Evolutionary conservation across 116 monocot genomes (phyloP).

Genomic region (Iris pallida): DNA sequence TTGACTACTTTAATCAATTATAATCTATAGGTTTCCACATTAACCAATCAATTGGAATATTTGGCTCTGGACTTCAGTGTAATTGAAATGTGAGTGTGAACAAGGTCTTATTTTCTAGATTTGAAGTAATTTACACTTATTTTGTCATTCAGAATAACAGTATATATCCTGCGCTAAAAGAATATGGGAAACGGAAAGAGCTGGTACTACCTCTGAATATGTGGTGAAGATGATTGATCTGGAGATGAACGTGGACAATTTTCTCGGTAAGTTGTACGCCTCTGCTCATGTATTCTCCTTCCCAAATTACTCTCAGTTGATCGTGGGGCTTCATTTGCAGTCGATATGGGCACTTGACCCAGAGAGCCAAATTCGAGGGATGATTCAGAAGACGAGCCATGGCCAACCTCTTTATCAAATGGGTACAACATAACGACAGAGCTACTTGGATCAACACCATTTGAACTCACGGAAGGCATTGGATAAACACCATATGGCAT

Average conservation of each 20-base stretch:
- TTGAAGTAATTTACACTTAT: slow-evolving; percentile 2
- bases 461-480: not conserved
- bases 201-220: slow-evolving; percentile 30
- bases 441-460: slow-evolving; percentile 5
- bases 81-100: no score
- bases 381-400: slow-evolving; percentile 30
- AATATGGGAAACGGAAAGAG: not conserved
- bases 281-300: slow-evolving; percentile 28
- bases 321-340: slow-evolving; percentile 15
- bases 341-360: slow-evolving; percentile 24
- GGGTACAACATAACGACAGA: slow-evolving; percentile 56
- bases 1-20: no score
- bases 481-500: slow-evolving; percentile 7
- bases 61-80: no score
- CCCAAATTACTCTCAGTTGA: slow-evolving; percentile 20
- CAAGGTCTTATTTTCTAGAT: no score
- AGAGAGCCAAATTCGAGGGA: slow-evolving; percentile 57
- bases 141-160: not conserved
- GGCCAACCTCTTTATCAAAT: slow-evolving; percentile 33
- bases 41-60: no score
- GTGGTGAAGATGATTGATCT: slow-evolving; percentile 51
- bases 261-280: slow-evolving; percentile 20
- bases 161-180: not conserved
- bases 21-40: no score
- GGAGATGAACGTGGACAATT: slow-evolving; percentile 42